phyloP scores from a whole-genome alignment of 2,329 filamentous ascomycete species.

The Purpureocillium lavendulum region DNA sequence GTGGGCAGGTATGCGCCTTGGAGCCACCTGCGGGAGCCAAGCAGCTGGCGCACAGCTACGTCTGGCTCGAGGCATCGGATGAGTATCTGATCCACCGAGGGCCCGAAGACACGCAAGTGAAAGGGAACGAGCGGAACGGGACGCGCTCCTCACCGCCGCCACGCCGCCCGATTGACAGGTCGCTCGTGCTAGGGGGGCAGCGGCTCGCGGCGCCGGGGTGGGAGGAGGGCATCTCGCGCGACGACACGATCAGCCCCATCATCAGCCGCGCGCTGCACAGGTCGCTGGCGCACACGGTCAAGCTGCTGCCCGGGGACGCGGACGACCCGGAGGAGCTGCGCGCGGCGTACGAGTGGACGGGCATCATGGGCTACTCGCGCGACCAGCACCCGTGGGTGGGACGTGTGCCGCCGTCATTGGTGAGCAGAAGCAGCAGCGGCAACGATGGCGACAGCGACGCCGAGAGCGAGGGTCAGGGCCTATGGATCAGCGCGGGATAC shows the following conservation, averaged over 20 bases:
- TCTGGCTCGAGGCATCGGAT: slow-evolving; percentile 53
- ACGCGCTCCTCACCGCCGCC: too few species aligned
- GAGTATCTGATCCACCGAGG: slow-evolving; percentile 64
- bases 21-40: slow-evolving; percentile 38
- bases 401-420: slow-evolving; percentile 41
- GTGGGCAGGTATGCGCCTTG: slow-evolving; percentile 65
- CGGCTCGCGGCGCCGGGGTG: slow-evolving; percentile 42
- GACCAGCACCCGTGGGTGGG: slow-evolving; percentile 67
- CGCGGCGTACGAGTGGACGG: slow-evolving; percentile 62
- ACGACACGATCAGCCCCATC: slow-evolving; percentile 45
- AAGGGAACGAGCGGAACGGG: background rate
- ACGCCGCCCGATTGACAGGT: slow-evolving; percentile 24
- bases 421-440: too few species aligned
- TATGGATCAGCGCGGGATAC: slow-evolving; percentile 60
- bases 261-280: slow-evolving; percentile 48
- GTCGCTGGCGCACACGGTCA: slow-evolving; percentile 31
- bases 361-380: slow-evolving; percentile 69
- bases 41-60: slow-evolving; percentile 50
- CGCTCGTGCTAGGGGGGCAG: slow-evolving; percentile 65
- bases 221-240: slow-evolving; percentile 47
- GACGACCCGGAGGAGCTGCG: slow-evolving; percentile 35
- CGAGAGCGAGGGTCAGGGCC: slow-evolving; percentile 27
- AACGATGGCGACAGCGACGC: slow-evolving; percentile 27
- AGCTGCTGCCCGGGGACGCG: slow-evolving; percentile 24
- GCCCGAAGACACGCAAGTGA: slow-evolving; percentile 25